Evolutionary conservation across 768 basidiomycete genomes (phyloP), one percentile per base, ranked within the genome.

Genomic region (Lentinula guzmanii): DNA sequence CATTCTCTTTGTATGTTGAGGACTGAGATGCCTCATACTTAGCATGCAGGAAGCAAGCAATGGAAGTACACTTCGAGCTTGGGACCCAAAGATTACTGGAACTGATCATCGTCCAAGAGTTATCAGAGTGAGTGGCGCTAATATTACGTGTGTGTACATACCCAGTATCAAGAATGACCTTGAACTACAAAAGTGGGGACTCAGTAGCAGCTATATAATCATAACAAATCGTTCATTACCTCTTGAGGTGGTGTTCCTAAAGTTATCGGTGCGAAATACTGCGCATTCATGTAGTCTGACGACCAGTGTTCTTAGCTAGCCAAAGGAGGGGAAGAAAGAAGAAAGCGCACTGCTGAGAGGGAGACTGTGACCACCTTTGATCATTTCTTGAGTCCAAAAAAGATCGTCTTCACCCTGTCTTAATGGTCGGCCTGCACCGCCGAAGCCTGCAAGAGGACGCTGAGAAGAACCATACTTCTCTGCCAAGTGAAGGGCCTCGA

Each of bases 31-130:
- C 86, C 65, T 97, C 89, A 71, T 97, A 98, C 79, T 97, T 98
- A 70, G 84, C 69, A 69, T 99, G 97, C 34, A 98, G 83, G 87
- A 93, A 94, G 75, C 93, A 95, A 8, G 93, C 91, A 65, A 95
- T 95, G 16, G 91, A 93, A 16, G 84, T 90, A 76, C 94, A 95
- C 60, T 81, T 70, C 18, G 72, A 67, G 71, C 92, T 89, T 5
- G 95, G 95, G 7, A 98, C 91, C 95, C 95, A 98, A 9, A 98
- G 83, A 73, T 97, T 97, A 76, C 88, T 90, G 54, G 91, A 93
- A 8, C 90, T 91, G 31, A 64, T 50, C 21, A 24, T 24, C 18
- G 11, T 48, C 18, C 3, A 18, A 18, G 48, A 65, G 67, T 50
- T 41, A 50, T 48, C 39, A 52, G n/a, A 53, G 8, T 56, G 15